Evolutionary conservation across 2,329 filamentous ascomycete genomes (phyloP).

Genomic region (Arthroderma sp.): DNA sequence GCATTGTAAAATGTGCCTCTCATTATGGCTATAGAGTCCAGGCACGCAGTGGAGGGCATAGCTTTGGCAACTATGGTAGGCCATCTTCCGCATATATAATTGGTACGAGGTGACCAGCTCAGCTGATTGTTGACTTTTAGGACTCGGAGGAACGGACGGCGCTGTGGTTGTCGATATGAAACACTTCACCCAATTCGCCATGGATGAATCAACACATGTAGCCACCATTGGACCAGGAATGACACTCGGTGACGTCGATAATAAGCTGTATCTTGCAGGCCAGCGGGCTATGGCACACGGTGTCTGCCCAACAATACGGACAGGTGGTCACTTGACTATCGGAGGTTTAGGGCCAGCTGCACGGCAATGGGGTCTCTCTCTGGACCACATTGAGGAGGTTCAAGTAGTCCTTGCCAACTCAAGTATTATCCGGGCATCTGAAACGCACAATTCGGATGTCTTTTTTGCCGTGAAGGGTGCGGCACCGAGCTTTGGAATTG

Average conservation of each 20-base stretch:
- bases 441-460: slow-evolving; percentile 28
- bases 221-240: slow-evolving; percentile 17
- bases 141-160: slow-evolving; percentile 13
- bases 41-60: too few relatives aligned
- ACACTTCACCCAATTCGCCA: slow-evolving; percentile 12
- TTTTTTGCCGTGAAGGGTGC: slow-evolving; percentile 41
- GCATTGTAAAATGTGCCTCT: too few relatives aligned
- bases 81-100: too few relatives aligned
- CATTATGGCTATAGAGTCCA: too few relatives aligned
- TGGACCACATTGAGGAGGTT: slow-evolving; percentile 37
- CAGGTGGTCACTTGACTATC: slow-evolving; percentile 17
- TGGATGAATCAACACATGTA: slow-evolving; percentile 9
- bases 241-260: slow-evolving; percentile 15
- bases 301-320: slow-evolving; percentile 16
- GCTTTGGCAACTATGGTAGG: too few relatives aligned
- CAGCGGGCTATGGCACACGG: slow-evolving; percentile 16
- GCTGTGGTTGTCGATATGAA: slow-evolving; percentile 16
- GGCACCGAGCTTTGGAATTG: slow-evolving; percentile 42
- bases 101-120: too few relatives aligned
- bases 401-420: slow-evolving; percentile 38
- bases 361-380: slow-evolving; percentile 33
- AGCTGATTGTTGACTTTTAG: background rate
- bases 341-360: slow-evolving; percentile 22
- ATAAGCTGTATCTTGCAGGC: slow-evolving; percentile 12
- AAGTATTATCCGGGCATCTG: slow-evolving; percentile 22